These are phyloP conservation scores for Petunia secreta DNA, from an alignment of 257 asterid species.

Conservation along the genomic window DNA sequence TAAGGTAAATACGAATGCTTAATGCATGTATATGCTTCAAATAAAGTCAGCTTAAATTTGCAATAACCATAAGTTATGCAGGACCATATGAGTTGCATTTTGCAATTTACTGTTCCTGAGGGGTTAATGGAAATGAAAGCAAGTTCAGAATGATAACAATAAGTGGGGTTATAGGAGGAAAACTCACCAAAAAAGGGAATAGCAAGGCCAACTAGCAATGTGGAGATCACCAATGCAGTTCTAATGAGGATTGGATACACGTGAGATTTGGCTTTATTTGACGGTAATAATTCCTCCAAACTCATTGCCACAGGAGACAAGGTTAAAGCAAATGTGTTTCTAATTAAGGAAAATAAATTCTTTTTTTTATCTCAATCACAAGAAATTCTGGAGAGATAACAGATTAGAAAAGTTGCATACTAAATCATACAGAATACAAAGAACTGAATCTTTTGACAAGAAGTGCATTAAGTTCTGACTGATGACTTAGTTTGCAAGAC, in stretches of 20 bases:
- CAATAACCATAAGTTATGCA: background rate
- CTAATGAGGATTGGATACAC: constrained; percentile 62
- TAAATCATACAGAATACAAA: background rate
- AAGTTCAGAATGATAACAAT: background rate
- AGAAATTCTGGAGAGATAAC: constrained; percentile 16
- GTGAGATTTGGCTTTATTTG: constrained; percentile 45
- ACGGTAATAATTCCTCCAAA: constrained; percentile 77
- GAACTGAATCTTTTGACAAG: constrained; percentile 4
- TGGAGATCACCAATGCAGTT: constrained; percentile 63
- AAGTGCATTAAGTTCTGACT: constrained; percentile 13
- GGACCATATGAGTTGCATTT: background rate
- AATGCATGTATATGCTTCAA: background rate
- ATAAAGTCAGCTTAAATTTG: background rate
- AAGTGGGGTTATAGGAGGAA: background rate
- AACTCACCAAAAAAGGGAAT: constrained; percentile 71
- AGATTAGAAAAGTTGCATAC: background rate
- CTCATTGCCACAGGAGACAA: constrained; percentile 81
- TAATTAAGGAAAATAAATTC: constrained; percentile 44
- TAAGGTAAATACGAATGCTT: constrained; percentile 4
- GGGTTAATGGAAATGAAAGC: background rate
- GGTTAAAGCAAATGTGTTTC: constrained; percentile 66
- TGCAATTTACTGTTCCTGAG: background rate
- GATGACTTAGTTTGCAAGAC: background rate
- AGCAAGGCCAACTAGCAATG: constrained; percentile 60
- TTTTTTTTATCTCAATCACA: background rate